Conservation (phyloP, 306 rosid genomes). For the Delonix regia region DNA sequence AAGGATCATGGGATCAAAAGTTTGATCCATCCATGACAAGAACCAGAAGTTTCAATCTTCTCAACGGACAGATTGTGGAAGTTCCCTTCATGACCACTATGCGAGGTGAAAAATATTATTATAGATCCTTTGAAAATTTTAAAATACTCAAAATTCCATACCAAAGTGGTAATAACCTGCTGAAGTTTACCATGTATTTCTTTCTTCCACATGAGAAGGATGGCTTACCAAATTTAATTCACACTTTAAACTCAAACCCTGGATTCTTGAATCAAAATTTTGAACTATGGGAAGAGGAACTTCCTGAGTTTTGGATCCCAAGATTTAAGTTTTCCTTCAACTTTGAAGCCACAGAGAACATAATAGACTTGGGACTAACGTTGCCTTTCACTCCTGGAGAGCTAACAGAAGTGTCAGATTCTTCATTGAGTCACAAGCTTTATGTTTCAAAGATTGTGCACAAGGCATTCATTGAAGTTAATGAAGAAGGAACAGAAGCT, state of each 20-base stretch:
- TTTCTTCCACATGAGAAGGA: conserved; percentile 39
- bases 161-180: not conserved
- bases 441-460: not conserved
- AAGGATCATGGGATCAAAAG: conserved; percentile 32
- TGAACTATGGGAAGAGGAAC: not conserved
- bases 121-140: not conserved
- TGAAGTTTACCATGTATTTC: conserved; percentile 30
- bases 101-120: not conserved
- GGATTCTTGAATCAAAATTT: conserved; percentile 15
- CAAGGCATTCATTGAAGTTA: conserved; percentile 23
- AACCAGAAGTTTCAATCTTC: conserved; percentile 25
- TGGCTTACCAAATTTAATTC: conserved; percentile 33
- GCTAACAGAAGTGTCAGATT: conserved; percentile 36
- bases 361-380: conserved; percentile 23
- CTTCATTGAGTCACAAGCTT: not conserved
- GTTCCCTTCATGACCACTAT: conserved; percentile 31
- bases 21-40: not conserved
- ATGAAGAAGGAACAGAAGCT: conserved; percentile 34
- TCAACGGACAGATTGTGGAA: not conserved
- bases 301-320: conserved; percentile 33
- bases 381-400: conserved; percentile 25
- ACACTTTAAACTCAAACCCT: not conserved
- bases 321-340: conserved; percentile 31
- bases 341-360: not conserved
- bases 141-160: conserved; percentile 26